Evolutionary conservation across 495 filamentous ascomycete species (phyloP), one percentile per base, ranked within the genome.

Genomic region (Penicillium canescens): DNA sequence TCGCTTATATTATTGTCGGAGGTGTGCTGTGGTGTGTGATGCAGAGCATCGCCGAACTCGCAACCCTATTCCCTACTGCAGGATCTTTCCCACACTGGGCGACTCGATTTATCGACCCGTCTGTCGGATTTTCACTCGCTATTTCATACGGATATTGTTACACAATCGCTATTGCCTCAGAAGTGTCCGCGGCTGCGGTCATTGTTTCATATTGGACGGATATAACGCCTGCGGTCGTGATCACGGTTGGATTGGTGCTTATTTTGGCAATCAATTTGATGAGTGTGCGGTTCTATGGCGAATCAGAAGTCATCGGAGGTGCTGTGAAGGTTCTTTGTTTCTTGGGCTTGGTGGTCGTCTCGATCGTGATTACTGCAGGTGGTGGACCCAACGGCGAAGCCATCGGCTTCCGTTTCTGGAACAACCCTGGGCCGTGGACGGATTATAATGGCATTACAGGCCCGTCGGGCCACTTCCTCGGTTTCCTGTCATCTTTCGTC

Each of bases 281-380:
- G 56, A 83, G 86, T 18, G 82, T 92, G 24, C 66, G 77, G 6
- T 79, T 83, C 23, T 92, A 88, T 62, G 89, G 88, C 35, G 86
- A 91, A 68, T 78, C 88, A 14, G 88, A 91, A 56, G 89, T 91
- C 65, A 75, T 82, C 58, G 84, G 89, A 60, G 85, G 85, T 33
- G 82, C 79, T 52, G 72, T 91, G 68, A 92, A 94, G 66, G 84
- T 92, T 48, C 68, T 92, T 56, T 89, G 86, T 48, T 86, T 91
- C 59, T 52, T 89, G 40, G 88, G 87, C 47, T 75, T 88, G 63
- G 73, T 88, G 46, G 75, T 88, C 50, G 80, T 84, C 42, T 84
- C 80, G 53, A 81, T 92, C 56, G 83, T 86, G 58, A 81, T 91
- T 58, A 81, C 86, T 50, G 78, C 84, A 20, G 88, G 89, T 12